These are phyloP conservation scores for Sechiopsis laciniata DNA, from an alignment of 306 rosid genomes.

Conservation along the genomic window DNA sequence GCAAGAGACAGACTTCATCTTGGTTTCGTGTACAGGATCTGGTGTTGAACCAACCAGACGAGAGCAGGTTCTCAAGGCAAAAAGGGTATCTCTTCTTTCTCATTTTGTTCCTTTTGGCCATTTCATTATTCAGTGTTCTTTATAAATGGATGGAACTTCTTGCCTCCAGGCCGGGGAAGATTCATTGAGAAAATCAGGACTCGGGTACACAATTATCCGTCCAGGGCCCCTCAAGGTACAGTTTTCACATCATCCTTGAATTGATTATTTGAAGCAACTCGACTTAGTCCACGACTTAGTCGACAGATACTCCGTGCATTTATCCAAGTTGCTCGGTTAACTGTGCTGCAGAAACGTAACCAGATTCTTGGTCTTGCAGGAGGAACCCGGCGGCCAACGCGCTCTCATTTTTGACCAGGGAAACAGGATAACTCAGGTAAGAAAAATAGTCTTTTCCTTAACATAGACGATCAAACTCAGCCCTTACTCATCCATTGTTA, in stretches of 20 bases:
- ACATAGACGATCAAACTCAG: no score
- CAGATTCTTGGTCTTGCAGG: slow-evolving; percentile 38
- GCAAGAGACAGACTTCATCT: slow-evolving; percentile 87
- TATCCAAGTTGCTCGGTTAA: not conserved
- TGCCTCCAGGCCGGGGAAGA: slow-evolving; percentile 89
- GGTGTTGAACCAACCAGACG: slow-evolving; percentile 84
- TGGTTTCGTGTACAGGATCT: slow-evolving; percentile 91
- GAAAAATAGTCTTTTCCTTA: slow-evolving; percentile 14
- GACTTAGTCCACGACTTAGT: no score
- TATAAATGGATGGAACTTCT: not conserved
- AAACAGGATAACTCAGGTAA: slow-evolving; percentile 90
- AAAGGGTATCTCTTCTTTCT: slow-evolving; percentile 56
- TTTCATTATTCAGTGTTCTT: not conserved
- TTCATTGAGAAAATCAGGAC: slow-evolving; percentile 85
- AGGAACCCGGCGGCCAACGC: slow-evolving; percentile 97
- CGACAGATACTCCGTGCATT: not conserved
- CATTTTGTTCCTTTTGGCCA: slow-evolving; percentile 23
- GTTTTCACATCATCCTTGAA: slow-evolving; percentile 15
- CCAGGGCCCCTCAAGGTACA: slow-evolving; percentile 91
- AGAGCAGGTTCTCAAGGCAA: slow-evolving; percentile 95
- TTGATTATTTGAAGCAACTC: not conserved
- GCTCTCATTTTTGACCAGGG: slow-evolving; percentile 94
- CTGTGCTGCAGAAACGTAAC: not conserved
- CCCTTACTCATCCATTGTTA: slow-evolving; percentile 3
- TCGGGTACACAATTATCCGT: slow-evolving; percentile 88